Conservation (phyloP, 2,329 filamentous ascomycete genomes). For the Cytospora piceicola region DNA sequence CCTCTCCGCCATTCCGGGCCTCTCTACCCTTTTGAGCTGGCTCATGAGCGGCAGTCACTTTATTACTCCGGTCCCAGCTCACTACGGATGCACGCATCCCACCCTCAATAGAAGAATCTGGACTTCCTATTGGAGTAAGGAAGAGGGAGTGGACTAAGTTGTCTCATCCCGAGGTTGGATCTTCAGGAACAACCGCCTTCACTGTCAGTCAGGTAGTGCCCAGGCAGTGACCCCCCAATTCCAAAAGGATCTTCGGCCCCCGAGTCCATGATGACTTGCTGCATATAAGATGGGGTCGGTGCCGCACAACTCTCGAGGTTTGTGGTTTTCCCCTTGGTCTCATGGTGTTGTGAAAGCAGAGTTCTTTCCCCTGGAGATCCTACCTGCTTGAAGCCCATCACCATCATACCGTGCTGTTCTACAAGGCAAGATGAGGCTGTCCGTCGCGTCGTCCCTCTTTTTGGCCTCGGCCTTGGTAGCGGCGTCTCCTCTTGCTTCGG, state of each 20-base stretch:
- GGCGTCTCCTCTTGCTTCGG: slow-evolving; percentile 17
- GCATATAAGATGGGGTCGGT: slow-evolving; percentile 15
- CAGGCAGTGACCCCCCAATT: neutral
- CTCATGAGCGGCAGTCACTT: neutral
- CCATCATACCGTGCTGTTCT: neutral
- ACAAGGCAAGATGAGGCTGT: slow-evolving; percentile 26
- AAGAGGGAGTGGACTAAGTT: neutral
- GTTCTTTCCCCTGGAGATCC: slow-evolving; percentile 3
- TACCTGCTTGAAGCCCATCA: neutral
- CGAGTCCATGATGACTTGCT: slow-evolving; percentile 1
- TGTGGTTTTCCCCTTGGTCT: neutral
- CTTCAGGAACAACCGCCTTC: slow-evolving; percentile 13
- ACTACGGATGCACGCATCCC: neutral
- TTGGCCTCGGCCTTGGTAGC: slow-evolving; percentile 22
- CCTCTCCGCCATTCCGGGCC: slow-evolving; percentile 9
- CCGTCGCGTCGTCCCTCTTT: slow-evolving; percentile 18
- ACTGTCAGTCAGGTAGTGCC: no score
- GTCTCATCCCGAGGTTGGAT: slow-evolving; percentile 11
- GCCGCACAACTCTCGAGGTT: neutral
- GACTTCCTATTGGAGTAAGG: neutral
- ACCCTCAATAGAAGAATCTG: neutral
- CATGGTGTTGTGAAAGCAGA: slow-evolving; percentile 16
- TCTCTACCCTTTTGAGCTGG: slow-evolving; percentile 7
- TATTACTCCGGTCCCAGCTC: neutral
- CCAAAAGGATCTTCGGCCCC: slow-evolving; percentile 5